phyloP scores from a whole-genome alignment of 2,329 filamentous ascomycete genomes.

The Orbilia brochopaga region DNA sequence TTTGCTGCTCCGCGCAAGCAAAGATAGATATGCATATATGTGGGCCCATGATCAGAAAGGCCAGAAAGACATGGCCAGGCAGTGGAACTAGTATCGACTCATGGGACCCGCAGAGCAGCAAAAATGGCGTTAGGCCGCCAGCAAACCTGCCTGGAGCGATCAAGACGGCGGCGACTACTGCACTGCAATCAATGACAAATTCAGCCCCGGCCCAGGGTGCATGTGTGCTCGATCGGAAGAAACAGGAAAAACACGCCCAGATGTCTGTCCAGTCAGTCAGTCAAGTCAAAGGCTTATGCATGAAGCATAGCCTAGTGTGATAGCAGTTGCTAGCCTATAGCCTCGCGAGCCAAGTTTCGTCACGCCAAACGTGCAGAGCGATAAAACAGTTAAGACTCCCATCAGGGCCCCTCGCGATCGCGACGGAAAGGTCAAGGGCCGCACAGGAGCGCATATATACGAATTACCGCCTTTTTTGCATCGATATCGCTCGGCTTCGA shows the following conservation, averaged over 20 bases:
- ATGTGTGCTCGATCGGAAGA: slow-evolving; percentile 16
- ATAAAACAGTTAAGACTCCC: slow-evolving; percentile 39
- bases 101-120: slow-evolving; percentile 13
- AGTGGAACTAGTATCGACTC: slow-evolving; percentile 27
- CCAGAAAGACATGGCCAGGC: slow-evolving; percentile 14
- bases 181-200: slow-evolving; percentile 38
- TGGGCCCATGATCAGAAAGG: not conserved
- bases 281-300: not conserved
- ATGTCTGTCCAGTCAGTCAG: not conserved
- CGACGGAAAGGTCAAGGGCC: not conserved
- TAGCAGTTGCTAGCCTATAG: slow-evolving; percentile 33
- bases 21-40: too few relatives aligned
- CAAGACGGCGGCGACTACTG: not conserved
- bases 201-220: slow-evolving; percentile 7
- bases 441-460: slow-evolving; percentile 4
- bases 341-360: slow-evolving; percentile 27
- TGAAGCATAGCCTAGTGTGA: slow-evolving; percentile 28
- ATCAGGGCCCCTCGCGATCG: slow-evolving; percentile 16
- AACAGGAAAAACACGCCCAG: slow-evolving; percentile 26
- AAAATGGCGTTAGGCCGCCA: slow-evolving; percentile 26
- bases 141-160: not conserved
- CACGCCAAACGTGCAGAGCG: not conserved
- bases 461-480: too few relatives aligned
- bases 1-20: not conserved
- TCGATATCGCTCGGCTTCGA: too few relatives aligned